These are phyloP conservation scores for Aspergillus diversus DNA, from an alignment of 495 filamentous ascomycete genomes.

Conservation along the genomic window DNA sequence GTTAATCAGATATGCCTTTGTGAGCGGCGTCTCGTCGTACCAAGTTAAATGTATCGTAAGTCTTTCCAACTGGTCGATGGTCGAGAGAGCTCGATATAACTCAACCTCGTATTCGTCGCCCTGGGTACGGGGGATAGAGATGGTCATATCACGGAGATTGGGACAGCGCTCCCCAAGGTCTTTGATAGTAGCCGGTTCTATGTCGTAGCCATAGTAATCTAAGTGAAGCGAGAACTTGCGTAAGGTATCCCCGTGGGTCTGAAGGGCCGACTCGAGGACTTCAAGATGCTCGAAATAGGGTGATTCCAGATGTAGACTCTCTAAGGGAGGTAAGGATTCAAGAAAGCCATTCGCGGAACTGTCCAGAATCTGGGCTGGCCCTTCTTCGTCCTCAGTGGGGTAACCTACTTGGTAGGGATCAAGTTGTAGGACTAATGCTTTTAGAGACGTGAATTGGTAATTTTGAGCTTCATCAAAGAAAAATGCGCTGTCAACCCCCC, in stretches of 20 bases:
- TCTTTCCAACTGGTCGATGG: background rate
- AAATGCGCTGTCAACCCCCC: background rate
- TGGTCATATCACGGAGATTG: conserved; percentile 7
- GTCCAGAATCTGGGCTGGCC: background rate
- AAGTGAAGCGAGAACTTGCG: background rate
- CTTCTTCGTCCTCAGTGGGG: background rate
- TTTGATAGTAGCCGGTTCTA: background rate
- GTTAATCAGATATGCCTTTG: background rate
- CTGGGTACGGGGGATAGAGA: conserved; percentile 11
- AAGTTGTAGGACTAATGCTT: conserved; percentile 1
- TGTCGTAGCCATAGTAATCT: background rate
- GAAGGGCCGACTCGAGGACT: background rate
- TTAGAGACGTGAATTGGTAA: conserved; percentile 8
- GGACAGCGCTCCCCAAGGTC: conserved; percentile 5
- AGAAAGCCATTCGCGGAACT: background rate
- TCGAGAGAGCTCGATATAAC: conserved; percentile 8
- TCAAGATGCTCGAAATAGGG: background rate
- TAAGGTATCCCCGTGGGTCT: conserved; percentile 6
- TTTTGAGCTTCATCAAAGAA: conserved; percentile 1
- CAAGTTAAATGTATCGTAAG: background rate
- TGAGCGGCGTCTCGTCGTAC: background rate
- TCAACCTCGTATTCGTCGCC: conserved; percentile 6
- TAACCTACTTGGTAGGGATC: background rate
- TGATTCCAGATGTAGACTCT: conserved; percentile 9
- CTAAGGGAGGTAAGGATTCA: background rate